Evolutionary conservation across 2,329 filamentous ascomycete genomes (phyloP).

Genomic region (Botryotinia convoluta): DNA sequence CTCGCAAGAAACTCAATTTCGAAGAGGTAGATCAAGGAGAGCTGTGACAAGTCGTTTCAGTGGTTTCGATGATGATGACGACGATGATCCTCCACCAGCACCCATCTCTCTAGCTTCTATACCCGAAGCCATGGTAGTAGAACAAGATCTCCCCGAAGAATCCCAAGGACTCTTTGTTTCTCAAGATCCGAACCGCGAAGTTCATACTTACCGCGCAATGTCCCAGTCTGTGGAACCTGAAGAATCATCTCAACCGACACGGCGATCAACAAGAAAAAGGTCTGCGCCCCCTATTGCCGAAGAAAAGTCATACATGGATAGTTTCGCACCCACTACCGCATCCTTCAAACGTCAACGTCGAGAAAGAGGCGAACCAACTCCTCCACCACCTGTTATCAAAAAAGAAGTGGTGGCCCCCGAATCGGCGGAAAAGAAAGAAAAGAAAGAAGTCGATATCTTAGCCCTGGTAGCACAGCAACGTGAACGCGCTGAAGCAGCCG

Average conservation of each 20-base stretch:
- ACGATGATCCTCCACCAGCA: slow-evolving; percentile 27
- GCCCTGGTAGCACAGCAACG: slow-evolving; percentile 60
- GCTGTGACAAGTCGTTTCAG: slow-evolving; percentile 62
- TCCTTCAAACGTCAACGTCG: slow-evolving; percentile 69
- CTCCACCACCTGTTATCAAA: slow-evolving; percentile 20
- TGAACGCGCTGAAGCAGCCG: slow-evolving; percentile 62
- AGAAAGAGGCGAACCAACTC: slow-evolving; percentile 37
- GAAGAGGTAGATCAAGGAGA: slow-evolving; percentile 41
- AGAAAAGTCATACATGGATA: slow-evolving; percentile 56
- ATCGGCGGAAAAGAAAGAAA: slow-evolving; percentile 39
- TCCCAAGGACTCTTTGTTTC: slow-evolving; percentile 55
- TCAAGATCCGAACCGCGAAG: slow-evolving; percentile 40
- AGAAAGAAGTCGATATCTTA: slow-evolving; percentile 61
- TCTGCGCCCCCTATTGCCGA: slow-evolving; percentile 42
- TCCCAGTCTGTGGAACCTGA: slow-evolving; percentile 25
- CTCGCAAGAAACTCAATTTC: slow-evolving; percentile 9
- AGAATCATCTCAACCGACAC: not conserved
- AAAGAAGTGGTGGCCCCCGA: slow-evolving; percentile 19
- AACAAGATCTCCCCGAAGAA: slow-evolving; percentile 40
- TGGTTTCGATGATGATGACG: slow-evolving; percentile 67
- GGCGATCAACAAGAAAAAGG: slow-evolving; percentile 42
- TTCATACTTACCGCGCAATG: slow-evolving; percentile 32
- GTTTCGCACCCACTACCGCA: slow-evolving; percentile 71
- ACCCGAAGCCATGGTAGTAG: slow-evolving; percentile 52
- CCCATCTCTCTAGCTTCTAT: slow-evolving; percentile 23